A percentile compares a stretch with the other conserved stretches of the same genome.
phyloP scores from a whole-genome alignment of 164 flowering plant species.

The Platanus orientalis region DNA sequence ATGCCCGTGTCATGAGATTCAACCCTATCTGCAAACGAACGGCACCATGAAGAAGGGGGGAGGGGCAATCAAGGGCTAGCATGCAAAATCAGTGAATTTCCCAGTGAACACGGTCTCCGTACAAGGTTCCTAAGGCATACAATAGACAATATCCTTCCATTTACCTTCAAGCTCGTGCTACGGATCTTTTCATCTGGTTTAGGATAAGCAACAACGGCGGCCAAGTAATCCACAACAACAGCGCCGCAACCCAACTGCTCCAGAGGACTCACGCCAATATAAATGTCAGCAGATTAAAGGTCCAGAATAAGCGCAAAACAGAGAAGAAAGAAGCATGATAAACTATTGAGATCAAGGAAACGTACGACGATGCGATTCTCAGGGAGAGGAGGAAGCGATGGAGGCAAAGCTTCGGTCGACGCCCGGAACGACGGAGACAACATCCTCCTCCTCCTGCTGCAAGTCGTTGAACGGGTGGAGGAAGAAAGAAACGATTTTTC shows the following conservation, averaged over 20 bases:
- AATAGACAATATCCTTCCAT: too few relatives aligned
- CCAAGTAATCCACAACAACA: constrained; percentile 56
- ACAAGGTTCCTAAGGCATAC: too few relatives aligned
- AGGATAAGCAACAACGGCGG: constrained; percentile 68
- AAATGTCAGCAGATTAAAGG: not conserved
- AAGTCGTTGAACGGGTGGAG: too few relatives aligned
- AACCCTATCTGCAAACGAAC: too few relatives aligned
- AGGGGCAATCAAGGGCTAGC: too few relatives aligned
- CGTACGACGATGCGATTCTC: constrained; percentile 47
- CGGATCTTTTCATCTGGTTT: constrained; percentile 89
- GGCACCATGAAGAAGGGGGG: too few relatives aligned
- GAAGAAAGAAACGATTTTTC: too few relatives aligned
- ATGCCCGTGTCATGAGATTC: too few relatives aligned
- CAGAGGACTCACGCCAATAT: not conserved
- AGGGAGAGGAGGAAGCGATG: constrained; percentile 43
- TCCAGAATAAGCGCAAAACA: too few relatives aligned
- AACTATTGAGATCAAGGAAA: not conserved
- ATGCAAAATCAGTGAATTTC: too few relatives aligned
- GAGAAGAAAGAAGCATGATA: too few relatives aligned
- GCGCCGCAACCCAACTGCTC: constrained; percentile 63
- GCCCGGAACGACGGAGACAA: constrained; percentile 5
- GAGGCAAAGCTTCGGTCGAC: constrained; percentile 1
- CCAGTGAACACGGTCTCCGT: too few relatives aligned
- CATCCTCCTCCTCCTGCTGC: constrained; percentile 20
- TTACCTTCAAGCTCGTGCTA: constrained; percentile 64